Percentiles rank a stretch among this genome's conserved stretches.
Conservation (phyloP, 106 monocot genomes). For the Platanthera guangdongensis region DNA sequence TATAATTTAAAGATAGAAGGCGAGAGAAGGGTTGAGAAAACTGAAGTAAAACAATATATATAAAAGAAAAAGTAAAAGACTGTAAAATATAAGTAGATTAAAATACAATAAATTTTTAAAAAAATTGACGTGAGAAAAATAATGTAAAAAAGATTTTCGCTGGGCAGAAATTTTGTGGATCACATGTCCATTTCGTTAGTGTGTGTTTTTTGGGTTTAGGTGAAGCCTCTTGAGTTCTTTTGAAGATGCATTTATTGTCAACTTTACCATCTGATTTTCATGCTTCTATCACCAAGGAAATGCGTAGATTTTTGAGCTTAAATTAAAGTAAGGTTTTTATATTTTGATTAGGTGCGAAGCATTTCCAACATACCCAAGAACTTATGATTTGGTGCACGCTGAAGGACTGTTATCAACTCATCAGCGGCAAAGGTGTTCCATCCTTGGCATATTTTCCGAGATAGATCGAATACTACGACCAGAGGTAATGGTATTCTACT, state of each 20-base stretch:
- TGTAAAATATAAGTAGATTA: too few species aligned
- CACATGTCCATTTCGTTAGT: neutral
- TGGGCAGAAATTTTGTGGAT: too few species aligned
- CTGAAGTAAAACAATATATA: too few species aligned
- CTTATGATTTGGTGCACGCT: conserved; percentile 92
- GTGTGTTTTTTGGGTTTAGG: neutral
- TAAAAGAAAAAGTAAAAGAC: too few species aligned
- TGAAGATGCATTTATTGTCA: neutral
- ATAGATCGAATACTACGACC: conserved; percentile 88
- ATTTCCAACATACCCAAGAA: conserved; percentile 96
- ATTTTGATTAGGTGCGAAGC: conserved; percentile 77
- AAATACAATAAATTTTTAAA: too few species aligned
- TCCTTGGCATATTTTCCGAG: conserved; percentile 70
- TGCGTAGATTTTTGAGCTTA: neutral
- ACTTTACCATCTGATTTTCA: neutral
- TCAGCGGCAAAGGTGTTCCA: conserved; percentile 53
- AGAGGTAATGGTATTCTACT: conserved; percentile 39
- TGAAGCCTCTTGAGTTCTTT: neutral
- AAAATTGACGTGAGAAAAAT: too few species aligned
- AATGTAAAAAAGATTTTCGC: too few species aligned
- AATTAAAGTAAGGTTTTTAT: neutral
- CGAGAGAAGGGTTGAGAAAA: too few species aligned
- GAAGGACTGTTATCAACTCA: conserved; percentile 56
- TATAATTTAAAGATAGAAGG: too few species aligned
- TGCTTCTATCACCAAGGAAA: neutral